Evolutionary conservation across 805 yeast genomes (phyloP).

Genomic region (Yamadazyma scolyti): DNA sequence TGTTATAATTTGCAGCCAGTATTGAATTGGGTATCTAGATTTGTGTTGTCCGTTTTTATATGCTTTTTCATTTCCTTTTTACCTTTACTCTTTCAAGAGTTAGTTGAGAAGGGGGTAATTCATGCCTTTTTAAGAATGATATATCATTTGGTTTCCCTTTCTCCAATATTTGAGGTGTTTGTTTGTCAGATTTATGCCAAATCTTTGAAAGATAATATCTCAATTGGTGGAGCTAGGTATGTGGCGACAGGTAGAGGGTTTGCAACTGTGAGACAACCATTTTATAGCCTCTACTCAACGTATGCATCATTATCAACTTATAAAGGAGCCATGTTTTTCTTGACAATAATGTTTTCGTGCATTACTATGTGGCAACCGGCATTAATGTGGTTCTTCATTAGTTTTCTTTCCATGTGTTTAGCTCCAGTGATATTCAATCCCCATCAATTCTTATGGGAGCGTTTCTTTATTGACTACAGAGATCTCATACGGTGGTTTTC

Average conservation of each 20-base stretch:
- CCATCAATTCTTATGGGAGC: constrained; percentile 47
- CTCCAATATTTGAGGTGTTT: constrained; percentile 92
- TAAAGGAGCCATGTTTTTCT: constrained; percentile 65
- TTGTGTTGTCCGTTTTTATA: constrained; percentile 84
- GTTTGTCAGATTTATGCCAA: constrained; percentile 90
- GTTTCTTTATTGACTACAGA: constrained; percentile 48
- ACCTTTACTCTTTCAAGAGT: constrained; percentile 83
- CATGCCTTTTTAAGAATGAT: constrained; percentile 66
- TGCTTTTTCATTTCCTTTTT: constrained; percentile 90
- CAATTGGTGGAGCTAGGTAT: constrained; percentile 90
- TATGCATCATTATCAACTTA: constrained; percentile 77
- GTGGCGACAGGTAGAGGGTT: constrained; percentile 93
- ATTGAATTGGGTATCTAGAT: constrained; percentile 85
- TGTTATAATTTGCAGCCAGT: constrained; percentile 85
- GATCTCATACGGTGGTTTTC: constrained; percentile 67
- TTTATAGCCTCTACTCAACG: constrained; percentile 66
- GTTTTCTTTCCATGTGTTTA: constrained; percentile 40
- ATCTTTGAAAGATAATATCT: constrained; percentile 68
- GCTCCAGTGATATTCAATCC: constrained; percentile 55
- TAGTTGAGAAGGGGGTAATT: constrained; percentile 80
- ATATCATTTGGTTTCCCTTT: constrained; percentile 75
- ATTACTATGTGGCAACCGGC: constrained; percentile 80
- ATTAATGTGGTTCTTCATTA: constrained; percentile 56
- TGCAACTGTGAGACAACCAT: constrained; percentile 79
- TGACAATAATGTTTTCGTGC: constrained; percentile 72